phyloP scores from a whole-genome alignment of 2,329 filamentous ascomycete genomes.

The Colletotrichum cereale region DNA sequence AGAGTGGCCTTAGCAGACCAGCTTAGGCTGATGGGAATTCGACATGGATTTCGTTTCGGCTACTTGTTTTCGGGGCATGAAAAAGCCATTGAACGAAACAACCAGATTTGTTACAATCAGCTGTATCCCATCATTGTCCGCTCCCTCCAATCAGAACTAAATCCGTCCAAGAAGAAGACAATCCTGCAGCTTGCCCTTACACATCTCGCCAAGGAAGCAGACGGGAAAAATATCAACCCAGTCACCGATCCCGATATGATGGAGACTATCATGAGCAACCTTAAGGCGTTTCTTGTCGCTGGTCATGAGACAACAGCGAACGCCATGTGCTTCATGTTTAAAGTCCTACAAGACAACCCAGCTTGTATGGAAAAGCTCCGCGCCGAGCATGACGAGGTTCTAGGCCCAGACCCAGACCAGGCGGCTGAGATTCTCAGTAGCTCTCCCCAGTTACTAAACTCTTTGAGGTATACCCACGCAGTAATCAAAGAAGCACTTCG shows the following conservation, averaged over 20 bases:
- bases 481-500: constrained; percentile 54
- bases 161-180: constrained; percentile 30
- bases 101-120: constrained; percentile 1
- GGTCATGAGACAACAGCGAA: constrained; percentile 54
- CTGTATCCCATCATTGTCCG: constrained; percentile 8
- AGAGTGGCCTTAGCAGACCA: constrained; percentile 26
- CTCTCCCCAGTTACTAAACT: constrained; percentile 47
- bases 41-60: constrained; percentile 47
- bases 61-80: constrained; percentile 48
- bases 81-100: constrained; percentile 25
- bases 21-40: constrained; percentile 42
- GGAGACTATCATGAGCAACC: constrained; percentile 48
- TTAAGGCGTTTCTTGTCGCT: constrained; percentile 53
- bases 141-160: constrained; percentile 17
- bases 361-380: constrained; percentile 48
- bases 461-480: constrained; percentile 52
- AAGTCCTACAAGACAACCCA: constrained; percentile 49
- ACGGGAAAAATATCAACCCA: not conserved
- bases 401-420: constrained; percentile 46
- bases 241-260: constrained; percentile 10
- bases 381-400: constrained; percentile 52
- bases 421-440: constrained; percentile 40
- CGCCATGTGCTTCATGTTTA: constrained; percentile 51
- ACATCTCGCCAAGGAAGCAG: constrained; percentile 14
- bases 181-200: constrained; percentile 22